Conservation (phyloP, 2,329 filamentous ascomycete species). For the Paracoccidioides brasiliensis region DNA sequence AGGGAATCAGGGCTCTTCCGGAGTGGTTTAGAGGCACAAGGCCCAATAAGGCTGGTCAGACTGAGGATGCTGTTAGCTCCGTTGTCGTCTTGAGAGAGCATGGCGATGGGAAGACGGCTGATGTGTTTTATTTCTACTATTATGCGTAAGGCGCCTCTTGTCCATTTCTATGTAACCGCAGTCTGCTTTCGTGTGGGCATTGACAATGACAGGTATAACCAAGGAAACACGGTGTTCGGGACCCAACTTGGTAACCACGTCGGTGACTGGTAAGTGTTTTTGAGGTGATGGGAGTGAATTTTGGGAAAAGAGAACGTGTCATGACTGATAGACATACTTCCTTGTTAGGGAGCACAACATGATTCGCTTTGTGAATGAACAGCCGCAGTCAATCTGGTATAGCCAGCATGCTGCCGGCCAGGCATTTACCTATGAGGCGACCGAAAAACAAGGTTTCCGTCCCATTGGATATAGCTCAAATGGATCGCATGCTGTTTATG, state of each 20-base stretch:
- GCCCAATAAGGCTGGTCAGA: constrained; percentile 41
- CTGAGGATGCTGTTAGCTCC: constrained; percentile 36
- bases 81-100: constrained; percentile 47
- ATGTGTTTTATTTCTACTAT: constrained; percentile 53
- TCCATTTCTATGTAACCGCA: not conserved
- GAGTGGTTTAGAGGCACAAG: constrained; percentile 40
- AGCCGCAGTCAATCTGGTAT: constrained; percentile 47
- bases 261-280: constrained; percentile 42
- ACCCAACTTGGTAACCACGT: constrained; percentile 47
- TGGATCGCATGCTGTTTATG: constrained; percentile 54
- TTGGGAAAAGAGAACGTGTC: not conserved
- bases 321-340: not conserved
- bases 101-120: constrained; percentile 35
- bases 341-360: constrained; percentile 48
- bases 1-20: constrained; percentile 36
- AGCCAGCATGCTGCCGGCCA: constrained; percentile 50
- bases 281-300: not conserved
- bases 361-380: constrained; percentile 48
- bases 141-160: constrained; percentile 31
- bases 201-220: constrained; percentile 32
- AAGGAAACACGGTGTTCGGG: constrained; percentile 39
- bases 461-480: constrained; percentile 47
- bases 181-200: not conserved
- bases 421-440: constrained; percentile 46
- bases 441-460: constrained; percentile 41